Base-by-base conservation (phyloP, 1,139 yeast genomes). In the Magnusiomyces fungicola region DNA sequence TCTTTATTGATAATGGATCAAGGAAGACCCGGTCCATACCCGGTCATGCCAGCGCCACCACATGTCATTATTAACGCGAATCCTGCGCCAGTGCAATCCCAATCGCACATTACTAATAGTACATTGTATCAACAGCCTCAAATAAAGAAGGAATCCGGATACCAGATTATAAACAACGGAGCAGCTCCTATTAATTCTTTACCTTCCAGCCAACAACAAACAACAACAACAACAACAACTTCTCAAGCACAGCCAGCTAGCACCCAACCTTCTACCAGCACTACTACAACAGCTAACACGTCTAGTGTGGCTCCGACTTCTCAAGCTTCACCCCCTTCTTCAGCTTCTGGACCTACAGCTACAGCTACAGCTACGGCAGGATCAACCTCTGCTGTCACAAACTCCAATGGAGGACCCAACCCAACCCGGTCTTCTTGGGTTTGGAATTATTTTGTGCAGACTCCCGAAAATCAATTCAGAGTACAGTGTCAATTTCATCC, bases 371-470 rank as follows among this genome's bases (percentile, higher is more conserved):
- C 30, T 27, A 7, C 30, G 7, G 12, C 30, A 7, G 10, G 10
- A 7, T 7, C 30, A 7, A 18, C 36, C 36, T 5, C 16, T 32
- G 10, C 36, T 32, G 6, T 18, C 5, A 32, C 9, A 7, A 7
- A 7, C 30, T 27, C 30, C 30, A 27, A 27, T 12, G 30, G 30
- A 7, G 30, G 30, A 7, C 30, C 41, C 16, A 42, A 30, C 23
- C 37, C 45, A 9, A 30, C 45, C 36, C 41, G 53, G 21, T 51
- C 53, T 10, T 49, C 52, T 23, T 51, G 54, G 54, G 54, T 51
- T 7, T 51, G 54, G 54, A 49, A 49, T 18, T 50, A 43, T 29
- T 51, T 51, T 43, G 50, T 49, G 22, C 52, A 49, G 27, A 47
- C 49, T 4, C 52, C 52, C 6, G 54, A 49, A 18, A 51, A 49